Base-by-base conservation (phyloP, 1,139 yeast genomes). In the Taphrina communis region DNA sequence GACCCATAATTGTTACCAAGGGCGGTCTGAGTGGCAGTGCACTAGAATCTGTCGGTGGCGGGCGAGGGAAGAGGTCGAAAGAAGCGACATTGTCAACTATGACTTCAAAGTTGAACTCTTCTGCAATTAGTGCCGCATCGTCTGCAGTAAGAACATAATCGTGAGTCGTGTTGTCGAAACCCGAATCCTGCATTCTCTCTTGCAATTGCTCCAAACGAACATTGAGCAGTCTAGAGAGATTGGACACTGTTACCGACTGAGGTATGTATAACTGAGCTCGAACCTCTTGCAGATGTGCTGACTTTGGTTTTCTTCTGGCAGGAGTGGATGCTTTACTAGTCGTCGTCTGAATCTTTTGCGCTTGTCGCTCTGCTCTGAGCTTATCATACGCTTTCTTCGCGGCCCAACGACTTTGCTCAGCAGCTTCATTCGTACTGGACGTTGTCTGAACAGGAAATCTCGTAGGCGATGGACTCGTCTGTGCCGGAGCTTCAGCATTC, bases 1-100 rank as follows among this genome's bases (percentile, higher is more conserved):
- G 99, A 5, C 99, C 99, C 98, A 94, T 94, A 66, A 94, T 90
- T 0, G 99, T 93, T 1, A 94, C 97, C 36, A 94, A 89, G 0
- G 99, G 99, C 0, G 99, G 92, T 73, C 99, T 82, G 17, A 87
- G 82, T 66, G 86, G 86, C 72, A 89, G 77, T 31, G 77, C 73
- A 9, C 80, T 78, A 5, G 82, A 80, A 56, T 84, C 83, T 9
- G 76, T 79, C 0, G 79, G 75, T 7, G 70, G 72, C 1, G 78
- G 76, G 52, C 77, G 76, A 0, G 86, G 82, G 73, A 85, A 87
- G 58, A 89, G 76, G 74, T 89, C 94, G n/a, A 84, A 82, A 3
- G 86, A 87, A 9, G 85, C 82, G 36, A 85, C 84, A 60, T 87
- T 88, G 70, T 84, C 85, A 12, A 85, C 82, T 21, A 82, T 82